These are phyloP conservation scores for Conticribra weissflogii DNA, from an alignment of 108 stramenopile species.

Conservation along the genomic window DNA sequence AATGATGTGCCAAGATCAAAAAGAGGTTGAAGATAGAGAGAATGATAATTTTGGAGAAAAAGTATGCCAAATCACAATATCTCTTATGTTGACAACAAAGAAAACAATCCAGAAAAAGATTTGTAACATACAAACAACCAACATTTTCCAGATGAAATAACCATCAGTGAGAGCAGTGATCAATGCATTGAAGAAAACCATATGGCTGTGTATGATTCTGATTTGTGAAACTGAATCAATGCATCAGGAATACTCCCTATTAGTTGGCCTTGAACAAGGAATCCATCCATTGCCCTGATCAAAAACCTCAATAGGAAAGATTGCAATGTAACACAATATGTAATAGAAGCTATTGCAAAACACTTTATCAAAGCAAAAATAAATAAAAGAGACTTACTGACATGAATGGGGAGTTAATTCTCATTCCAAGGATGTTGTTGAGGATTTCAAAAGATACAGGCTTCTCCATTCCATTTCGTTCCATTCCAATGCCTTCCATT, in stretches of 20 bases:
- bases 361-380: neutral
- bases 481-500: constrained; percentile 14
- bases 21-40: constrained; percentile 15
- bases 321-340: constrained; percentile 15
- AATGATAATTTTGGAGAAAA: constrained; percentile 8
- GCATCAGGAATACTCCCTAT: constrained; percentile 3
- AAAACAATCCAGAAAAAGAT: neutral
- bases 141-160: neutral
- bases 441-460: neutral
- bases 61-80: constrained; percentile 9
- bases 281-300: constrained; percentile 4
- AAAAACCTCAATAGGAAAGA: constrained; percentile 4
- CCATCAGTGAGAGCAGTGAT: neutral
- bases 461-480: neutral
- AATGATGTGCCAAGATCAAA: constrained; percentile 7
- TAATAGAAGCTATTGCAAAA: neutral
- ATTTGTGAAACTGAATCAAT: constrained; percentile 7
- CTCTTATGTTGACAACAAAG: neutral
- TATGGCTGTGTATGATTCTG: neutral
- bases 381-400: neutral
- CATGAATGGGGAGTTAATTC: too few relatives aligned
- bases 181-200: neutral
- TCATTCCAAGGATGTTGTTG: constrained; percentile 1
- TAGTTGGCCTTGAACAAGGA: neutral
- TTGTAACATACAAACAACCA: neutral